Percentiles rank a stretch among this genome's conserved stretches.
phyloP scores from a whole-genome alignment of 805 yeast genomes.

The Komagataella pastoris region DNA sequence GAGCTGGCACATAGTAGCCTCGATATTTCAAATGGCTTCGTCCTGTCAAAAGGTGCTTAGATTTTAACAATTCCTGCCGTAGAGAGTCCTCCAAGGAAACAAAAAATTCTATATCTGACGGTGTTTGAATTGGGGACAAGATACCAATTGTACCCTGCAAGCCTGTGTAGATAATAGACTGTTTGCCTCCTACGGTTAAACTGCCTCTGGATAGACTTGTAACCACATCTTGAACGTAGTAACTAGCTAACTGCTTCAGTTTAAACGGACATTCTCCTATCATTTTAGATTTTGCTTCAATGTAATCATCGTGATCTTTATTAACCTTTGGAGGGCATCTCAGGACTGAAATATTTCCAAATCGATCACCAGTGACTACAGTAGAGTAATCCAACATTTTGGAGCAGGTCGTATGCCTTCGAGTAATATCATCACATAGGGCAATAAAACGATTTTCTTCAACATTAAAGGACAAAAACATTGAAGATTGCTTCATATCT shows the following conservation, averaged over 20 bases:
- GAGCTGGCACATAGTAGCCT: constrained; percentile 71
- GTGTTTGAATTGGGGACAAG: constrained; percentile 51
- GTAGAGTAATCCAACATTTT: constrained; percentile 62
- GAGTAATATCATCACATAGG: constrained; percentile 55
- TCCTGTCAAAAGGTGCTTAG: constrained; percentile 31
- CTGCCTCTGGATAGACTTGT: constrained; percentile 43
- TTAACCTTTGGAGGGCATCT: constrained; percentile 41
- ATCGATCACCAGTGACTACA: constrained; percentile 73
- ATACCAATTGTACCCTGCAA: constrained; percentile 74
- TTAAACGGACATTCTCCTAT: constrained; percentile 39
- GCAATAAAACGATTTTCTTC: constrained; percentile 37
- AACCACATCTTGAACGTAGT: constrained; percentile 57
- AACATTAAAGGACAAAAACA: constrained; percentile 39
- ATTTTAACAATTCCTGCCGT: constrained; percentile 18
- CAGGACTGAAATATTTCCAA: constrained; percentile 65
- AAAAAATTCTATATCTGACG: constrained; percentile 49
- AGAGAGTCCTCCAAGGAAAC: constrained; percentile 36
- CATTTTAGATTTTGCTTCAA: constrained; percentile 18
- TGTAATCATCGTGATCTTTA: constrained; percentile 29
- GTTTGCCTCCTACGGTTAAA: constrained; percentile 49
- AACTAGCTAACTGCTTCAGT: constrained; percentile 39
- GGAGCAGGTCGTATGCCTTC: constrained; percentile 53
- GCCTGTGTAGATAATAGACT: constrained; percentile 58
- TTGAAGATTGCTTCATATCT: constrained; percentile 58
- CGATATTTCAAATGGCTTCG: constrained; percentile 58